Conservation (phyloP, 1,284 basidiomycete species). For the Stereum hirsutum region DNA sequence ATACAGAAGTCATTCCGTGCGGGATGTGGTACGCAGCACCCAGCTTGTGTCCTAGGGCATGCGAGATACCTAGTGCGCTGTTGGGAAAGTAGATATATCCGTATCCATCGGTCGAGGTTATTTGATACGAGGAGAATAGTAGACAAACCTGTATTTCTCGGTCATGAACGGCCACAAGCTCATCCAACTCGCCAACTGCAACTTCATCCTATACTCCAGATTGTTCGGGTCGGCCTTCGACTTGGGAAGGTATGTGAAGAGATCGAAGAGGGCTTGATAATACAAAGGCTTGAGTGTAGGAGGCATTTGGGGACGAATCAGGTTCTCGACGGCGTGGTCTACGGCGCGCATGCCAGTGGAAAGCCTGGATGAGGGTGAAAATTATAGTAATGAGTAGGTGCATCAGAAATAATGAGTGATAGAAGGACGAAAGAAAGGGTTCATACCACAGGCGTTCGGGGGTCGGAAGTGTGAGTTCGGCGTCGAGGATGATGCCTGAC, state of each 20-base stretch:
- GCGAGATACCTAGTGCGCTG: conserved; percentile 65
- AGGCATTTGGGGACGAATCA: conserved; percentile 54
- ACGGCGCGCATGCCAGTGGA: conserved; percentile 71
- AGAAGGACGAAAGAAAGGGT: conserved; percentile 3
- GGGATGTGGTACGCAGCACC: conserved; percentile 72
- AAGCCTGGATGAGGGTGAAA: conserved; percentile 34
- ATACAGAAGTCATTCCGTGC: conserved; percentile 75
- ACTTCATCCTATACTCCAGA: conserved; percentile 53
- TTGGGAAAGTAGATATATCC: not conserved
- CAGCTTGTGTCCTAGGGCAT: conserved; percentile 66
- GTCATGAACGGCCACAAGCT: conserved; percentile 60
- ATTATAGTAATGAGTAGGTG: not conserved
- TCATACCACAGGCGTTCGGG: conserved; percentile 69
- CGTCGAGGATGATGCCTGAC: conserved; percentile 70
- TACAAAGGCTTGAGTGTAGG: conserved; percentile 56
- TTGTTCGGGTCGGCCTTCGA: conserved; percentile 52
- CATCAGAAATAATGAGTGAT: not conserved
- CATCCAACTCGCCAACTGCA: conserved; percentile 75
- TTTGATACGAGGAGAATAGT: not conserved
- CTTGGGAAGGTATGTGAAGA: conserved; percentile 65
- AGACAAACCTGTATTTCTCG: conserved; percentile 41
- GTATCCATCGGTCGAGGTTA: not conserved
- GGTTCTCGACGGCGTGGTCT: conserved; percentile 71
- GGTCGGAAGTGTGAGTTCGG: conserved; percentile 63
- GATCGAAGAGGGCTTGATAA: conserved; percentile 58